Base-by-base conservation (phyloP, 352 stramenopile genomes). In the Saprolegnia diclina region DNA sequence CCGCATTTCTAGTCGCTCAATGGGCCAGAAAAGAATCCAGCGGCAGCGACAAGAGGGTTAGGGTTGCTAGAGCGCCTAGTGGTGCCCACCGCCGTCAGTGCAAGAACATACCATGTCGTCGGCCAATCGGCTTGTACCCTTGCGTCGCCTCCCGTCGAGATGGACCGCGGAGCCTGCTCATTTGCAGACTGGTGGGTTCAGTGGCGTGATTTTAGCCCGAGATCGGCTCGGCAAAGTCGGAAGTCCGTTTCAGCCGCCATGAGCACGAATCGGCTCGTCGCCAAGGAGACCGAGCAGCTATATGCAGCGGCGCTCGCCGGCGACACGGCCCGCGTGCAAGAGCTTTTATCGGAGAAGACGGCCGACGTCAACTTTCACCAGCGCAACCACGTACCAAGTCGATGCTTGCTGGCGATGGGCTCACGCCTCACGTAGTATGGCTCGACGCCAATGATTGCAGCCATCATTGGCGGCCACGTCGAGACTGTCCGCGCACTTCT, bases 331-430 rank as follows among this genome's bases (percentile, higher is more conserved):
- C 67, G 64, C 16, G 85, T 89, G 11, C 64, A 72, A 24, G 65
- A 72, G 56, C 74, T 92, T 14, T 44, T 90, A 32, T 22, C 73
- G 21, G 69, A 88, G 46, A 69, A 79, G 52, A 66, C 65, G 44
- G 76, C 74, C 9, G 80, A 91, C 64, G 75, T 90, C 62, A 90
- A 92, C 72, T 92, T 83, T 80, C 85, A 91, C 64, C 52, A 67
- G 18, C 38, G 40, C 44, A 42, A 67, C 32, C 37, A 71, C 21
- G 45, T 62, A 67, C n/a, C n/a, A n/a, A n/a, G n/a, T n/a, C n/a
- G n/a, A n/a, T n/a, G n/a, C n/a, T n/a, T n/a, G n/a, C n/a, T n/a
- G n/a, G n/a, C n/a, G n/a, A n/a, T n/a, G n/a, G n/a, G n/a, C n/a
- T n/a, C 22, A 67, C 35, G 19, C 42, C 0, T 42, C 19, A 46